Conservation (phyloP, 2,329 filamentous ascomycete genomes). For the Fusarium sulawesiense region DNA sequence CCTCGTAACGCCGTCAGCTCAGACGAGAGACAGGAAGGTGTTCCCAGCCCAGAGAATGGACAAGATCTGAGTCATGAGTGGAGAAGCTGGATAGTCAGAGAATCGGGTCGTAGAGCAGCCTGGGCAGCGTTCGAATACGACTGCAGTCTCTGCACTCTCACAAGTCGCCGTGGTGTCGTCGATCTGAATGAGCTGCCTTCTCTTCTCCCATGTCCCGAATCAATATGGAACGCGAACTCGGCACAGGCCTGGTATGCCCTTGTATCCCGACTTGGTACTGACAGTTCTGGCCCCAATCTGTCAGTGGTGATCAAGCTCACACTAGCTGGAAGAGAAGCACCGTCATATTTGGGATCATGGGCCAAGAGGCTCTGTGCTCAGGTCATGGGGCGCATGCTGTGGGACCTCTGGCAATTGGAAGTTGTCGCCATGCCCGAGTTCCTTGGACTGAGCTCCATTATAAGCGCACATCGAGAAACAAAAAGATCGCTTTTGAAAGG, state of each 20-base stretch:
- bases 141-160: conserved; percentile 5
- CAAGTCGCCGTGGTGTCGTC: conserved; percentile 1
- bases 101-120: background rate
- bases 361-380: conserved; percentile 1
- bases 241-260: conserved; percentile 5
- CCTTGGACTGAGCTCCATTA: background rate
- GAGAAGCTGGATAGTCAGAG: background rate
- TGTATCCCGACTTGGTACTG: background rate
- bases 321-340: background rate
- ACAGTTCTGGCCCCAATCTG: background rate
- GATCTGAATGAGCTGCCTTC: conserved; percentile 3
- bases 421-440: background rate
- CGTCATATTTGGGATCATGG: background rate
- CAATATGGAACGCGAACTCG: conserved; percentile 1
- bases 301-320: background rate
- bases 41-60: background rate
- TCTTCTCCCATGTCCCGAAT: background rate
- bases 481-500: background rate
- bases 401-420: conserved; percentile 4
- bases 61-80: background rate
- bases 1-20: background rate
- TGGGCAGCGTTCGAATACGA: conserved; percentile 11
- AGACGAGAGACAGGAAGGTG: background rate
- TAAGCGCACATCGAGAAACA: background rate
- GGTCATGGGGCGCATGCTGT: background rate